Percentiles rank a stretch among this genome's conserved stretches.
Conservation (phyloP, 2,329 filamentous ascomycete genomes). For the Emmonsia crescens region DNA sequence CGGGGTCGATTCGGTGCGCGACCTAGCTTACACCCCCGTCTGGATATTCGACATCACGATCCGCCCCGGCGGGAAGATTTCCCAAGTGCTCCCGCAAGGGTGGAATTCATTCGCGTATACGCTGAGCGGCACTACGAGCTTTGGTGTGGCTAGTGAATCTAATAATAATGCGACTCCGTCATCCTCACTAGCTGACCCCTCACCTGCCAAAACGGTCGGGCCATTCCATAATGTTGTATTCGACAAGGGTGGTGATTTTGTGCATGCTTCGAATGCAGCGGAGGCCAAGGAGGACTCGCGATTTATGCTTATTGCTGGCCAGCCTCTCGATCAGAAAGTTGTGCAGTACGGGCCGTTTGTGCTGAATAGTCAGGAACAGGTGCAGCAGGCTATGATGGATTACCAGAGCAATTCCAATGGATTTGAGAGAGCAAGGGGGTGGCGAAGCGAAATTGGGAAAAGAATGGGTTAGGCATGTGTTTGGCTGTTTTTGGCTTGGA, state of each 20-base stretch:
- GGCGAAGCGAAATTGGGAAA: slow-evolving; percentile 82
- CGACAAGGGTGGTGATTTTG: slow-evolving; percentile 62
- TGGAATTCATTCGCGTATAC: slow-evolving; percentile 91
- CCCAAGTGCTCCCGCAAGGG: slow-evolving; percentile 61
- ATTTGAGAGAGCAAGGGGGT: slow-evolving; percentile 67
- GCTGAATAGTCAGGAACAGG: slow-evolving; percentile 58
- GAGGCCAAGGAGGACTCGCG: slow-evolving; percentile 46
- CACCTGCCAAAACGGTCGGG: slow-evolving; percentile 42
- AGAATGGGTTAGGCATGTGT: slow-evolving; percentile 40
- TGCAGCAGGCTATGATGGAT: slow-evolving; percentile 66
- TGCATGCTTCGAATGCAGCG: slow-evolving; percentile 59
- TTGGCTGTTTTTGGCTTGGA: not conserved
- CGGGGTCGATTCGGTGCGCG: slow-evolving; percentile 75
- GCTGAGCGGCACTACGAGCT: slow-evolving; percentile 57
- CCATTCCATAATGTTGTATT: slow-evolving; percentile 88
- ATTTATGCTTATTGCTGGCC: slow-evolving; percentile 61
- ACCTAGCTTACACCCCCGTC: slow-evolving; percentile 93
- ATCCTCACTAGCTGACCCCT: slow-evolving; percentile 10
- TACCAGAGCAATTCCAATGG: slow-evolving; percentile 64
- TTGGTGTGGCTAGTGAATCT: slow-evolving; percentile 45
- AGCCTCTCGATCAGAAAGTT: slow-evolving; percentile 67
- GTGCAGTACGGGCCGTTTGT: slow-evolving; percentile 83
- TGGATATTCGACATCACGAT: slow-evolving; percentile 84
- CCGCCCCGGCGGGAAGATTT: slow-evolving; percentile 64
- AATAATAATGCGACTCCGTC: slow-evolving; percentile 19